Conservation (phyloP, 805 yeast species). For the Kodamaea fukazawae region DNA sequence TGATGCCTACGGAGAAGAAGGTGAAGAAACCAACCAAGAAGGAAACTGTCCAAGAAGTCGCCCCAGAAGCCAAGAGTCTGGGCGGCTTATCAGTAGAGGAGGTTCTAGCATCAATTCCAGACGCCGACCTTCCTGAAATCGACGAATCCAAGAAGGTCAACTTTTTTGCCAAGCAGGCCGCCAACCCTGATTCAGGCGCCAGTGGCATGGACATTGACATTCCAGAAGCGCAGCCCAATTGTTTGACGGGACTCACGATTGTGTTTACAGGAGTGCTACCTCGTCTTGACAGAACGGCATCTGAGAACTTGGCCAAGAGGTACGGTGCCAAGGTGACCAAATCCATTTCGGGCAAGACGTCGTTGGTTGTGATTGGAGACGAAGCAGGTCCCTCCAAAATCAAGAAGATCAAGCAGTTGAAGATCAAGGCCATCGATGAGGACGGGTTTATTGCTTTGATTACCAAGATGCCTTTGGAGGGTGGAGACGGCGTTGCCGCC, state of each 20-base stretch:
- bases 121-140: slow-evolving; percentile 63
- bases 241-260: slow-evolving; percentile 83
- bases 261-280: slow-evolving; percentile 93
- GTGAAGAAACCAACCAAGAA: too few species aligned
- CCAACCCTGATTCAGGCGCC: slow-evolving; percentile 19
- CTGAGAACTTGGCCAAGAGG: slow-evolving; percentile 72
- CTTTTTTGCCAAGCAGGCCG: slow-evolving; percentile 40
- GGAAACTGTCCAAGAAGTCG: too few species aligned
- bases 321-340: slow-evolving; percentile 92
- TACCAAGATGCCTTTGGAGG: slow-evolving; percentile 81
- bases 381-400: slow-evolving; percentile 98
- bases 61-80: neutral
- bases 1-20: too few species aligned
- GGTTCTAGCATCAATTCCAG: slow-evolving; percentile 63
- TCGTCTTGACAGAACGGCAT: slow-evolving; percentile 67
- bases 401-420: slow-evolving; percentile 66
- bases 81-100: slow-evolving; percentile 44
- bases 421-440: slow-evolving; percentile 80
- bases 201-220: slow-evolving; percentile 43
- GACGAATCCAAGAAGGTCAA: slow-evolving; percentile 58
- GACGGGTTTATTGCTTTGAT: slow-evolving; percentile 79
- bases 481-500: slow-evolving; percentile 84
- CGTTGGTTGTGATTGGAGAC: slow-evolving; percentile 85
- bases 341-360: slow-evolving; percentile 80
- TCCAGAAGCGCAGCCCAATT: slow-evolving; percentile 83